phyloP scores from a whole-genome alignment of 306 rosid species.

The Inga leiocalycina region DNA sequence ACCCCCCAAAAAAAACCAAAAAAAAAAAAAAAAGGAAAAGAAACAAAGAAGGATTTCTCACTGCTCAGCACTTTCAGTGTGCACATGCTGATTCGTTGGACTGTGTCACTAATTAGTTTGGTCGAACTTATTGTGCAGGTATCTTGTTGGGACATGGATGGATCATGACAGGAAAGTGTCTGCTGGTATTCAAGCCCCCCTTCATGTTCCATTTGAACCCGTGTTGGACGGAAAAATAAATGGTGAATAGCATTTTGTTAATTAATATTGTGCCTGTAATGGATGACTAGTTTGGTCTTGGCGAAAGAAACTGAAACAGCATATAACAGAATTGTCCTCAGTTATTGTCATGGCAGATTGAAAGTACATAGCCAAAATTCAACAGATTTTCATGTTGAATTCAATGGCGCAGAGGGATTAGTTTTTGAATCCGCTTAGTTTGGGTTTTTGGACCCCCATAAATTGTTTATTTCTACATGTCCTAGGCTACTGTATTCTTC shows the following conservation, averaged over 20 bases:
- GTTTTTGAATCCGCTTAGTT: constrained; percentile 35
- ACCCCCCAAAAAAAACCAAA: background rate
- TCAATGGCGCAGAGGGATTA: constrained; percentile 46
- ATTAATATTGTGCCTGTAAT: constrained; percentile 40
- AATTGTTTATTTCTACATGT: constrained; percentile 34
- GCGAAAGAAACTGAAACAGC: constrained; percentile 33
- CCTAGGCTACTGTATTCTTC: constrained; percentile 33
- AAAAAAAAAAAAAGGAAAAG: too few species aligned
- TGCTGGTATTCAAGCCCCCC: constrained; percentile 32
- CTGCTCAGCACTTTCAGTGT: background rate
- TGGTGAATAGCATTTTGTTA: constrained; percentile 44
- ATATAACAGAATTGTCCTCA: constrained; percentile 36
- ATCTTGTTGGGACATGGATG: constrained; percentile 51
- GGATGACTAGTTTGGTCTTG: constrained; percentile 35
- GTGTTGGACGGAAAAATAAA: constrained; percentile 48
- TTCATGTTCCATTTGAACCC: constrained; percentile 43
- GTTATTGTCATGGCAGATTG: constrained; percentile 44
- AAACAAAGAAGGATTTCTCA: background rate
- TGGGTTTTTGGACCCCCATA: constrained; percentile 43
- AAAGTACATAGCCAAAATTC: constrained; percentile 42
- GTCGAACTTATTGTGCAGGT: constrained; percentile 52
- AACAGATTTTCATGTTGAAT: constrained; percentile 53
- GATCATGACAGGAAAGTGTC: constrained; percentile 47
- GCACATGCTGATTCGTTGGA: constrained; percentile 15
- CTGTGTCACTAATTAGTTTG: constrained; percentile 24